These are phyloP conservation scores for Leccinum obscurum DNA, from an alignment of 768 basidiomycete genomes.

Conservation along the genomic window DNA sequence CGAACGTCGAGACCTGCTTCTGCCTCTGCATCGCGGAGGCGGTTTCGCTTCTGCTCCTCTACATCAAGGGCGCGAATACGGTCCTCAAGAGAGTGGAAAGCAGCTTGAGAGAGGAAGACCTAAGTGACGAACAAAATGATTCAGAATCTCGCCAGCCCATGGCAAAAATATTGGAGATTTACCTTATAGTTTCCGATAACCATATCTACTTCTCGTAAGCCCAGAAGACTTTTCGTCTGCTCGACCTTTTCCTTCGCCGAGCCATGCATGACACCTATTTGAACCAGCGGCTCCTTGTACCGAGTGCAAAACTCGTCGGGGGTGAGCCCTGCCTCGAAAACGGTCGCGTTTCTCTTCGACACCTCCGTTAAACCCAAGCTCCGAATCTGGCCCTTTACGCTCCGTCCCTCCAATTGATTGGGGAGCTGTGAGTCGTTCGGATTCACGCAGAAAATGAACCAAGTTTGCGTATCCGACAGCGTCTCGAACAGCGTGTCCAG, in stretches of 20 bases:
- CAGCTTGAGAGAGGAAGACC: conserved; percentile 85
- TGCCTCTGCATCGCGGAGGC: conserved; percentile 51
- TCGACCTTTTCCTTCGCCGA: conserved; percentile 59
- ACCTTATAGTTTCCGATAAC: conserved; percentile 87
- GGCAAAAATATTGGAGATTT: background rate
- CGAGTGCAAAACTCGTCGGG: conserved; percentile 79
- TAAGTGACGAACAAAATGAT: conserved; percentile 31
- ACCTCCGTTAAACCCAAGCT: conserved; percentile 80
- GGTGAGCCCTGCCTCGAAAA: conserved; percentile 85
- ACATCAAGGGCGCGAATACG: conserved; percentile 77
- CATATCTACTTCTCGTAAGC: conserved; percentile 66
- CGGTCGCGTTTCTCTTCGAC: conserved; percentile 59
- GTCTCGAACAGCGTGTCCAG: conserved; percentile 67
- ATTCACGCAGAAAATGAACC: conserved; percentile 91
- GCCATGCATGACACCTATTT: conserved; percentile 59
- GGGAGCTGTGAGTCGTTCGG: conserved; percentile 96
- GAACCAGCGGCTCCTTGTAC: conserved; percentile 41
- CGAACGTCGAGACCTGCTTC: too few species aligned
- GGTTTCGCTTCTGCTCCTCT: conserved; percentile 83
- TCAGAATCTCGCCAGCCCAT: conserved; percentile 2
- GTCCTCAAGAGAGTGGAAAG: conserved; percentile 90
- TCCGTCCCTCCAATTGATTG: conserved; percentile 89
- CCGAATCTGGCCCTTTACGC: conserved; percentile 89
- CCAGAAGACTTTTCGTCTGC: conserved; percentile 56
- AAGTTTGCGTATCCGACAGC: conserved; percentile 83